Evolutionary conservation across 2,329 filamentous ascomycete species (phyloP).

Genomic region (Ceratocystis destructans): DNA sequence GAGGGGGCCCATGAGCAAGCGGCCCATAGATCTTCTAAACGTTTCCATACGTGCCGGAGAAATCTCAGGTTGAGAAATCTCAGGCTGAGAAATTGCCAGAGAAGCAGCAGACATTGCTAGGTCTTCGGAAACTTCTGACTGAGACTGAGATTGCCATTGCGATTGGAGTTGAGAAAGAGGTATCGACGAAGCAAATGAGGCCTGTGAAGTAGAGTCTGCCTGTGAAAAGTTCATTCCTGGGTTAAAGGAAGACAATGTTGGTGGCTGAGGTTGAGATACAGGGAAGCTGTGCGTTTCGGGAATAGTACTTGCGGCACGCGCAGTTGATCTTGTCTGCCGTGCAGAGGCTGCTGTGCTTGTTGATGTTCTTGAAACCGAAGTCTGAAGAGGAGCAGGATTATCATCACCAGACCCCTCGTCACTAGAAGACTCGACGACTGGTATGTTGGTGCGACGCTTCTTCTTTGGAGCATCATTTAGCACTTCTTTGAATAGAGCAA

Average conservation of each 20-base stretch:
- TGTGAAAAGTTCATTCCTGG: not conserved
- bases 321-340: constrained; percentile 22
- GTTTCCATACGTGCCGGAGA: constrained; percentile 48
- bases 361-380: constrained; percentile 31
- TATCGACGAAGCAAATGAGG: constrained; percentile 65
- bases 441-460: constrained; percentile 57
- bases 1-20: constrained; percentile 66
- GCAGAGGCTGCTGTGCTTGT: constrained; percentile 1
- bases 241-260: not conserved
- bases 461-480: constrained; percentile 66
- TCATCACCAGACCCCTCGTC: constrained; percentile 38
- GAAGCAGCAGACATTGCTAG: constrained; percentile 30
- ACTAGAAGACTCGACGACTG: constrained; percentile 44
- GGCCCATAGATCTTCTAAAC: constrained; percentile 72
- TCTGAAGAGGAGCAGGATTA: not conserved
- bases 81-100: constrained; percentile 31
- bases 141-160: constrained; percentile 9
- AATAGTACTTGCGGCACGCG: constrained; percentile 26
- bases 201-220: constrained; percentile 25
- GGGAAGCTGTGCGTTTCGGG: constrained; percentile 15
- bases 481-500: constrained; percentile 95
- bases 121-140: constrained; percentile 29
- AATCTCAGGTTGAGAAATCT: constrained; percentile 40
- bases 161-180: constrained; percentile 56
- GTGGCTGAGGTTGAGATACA: constrained; percentile 20